phyloP scores from a whole-genome alignment of 2,329 filamentous ascomycete species.

The Tolypocladium paradoxum region DNA sequence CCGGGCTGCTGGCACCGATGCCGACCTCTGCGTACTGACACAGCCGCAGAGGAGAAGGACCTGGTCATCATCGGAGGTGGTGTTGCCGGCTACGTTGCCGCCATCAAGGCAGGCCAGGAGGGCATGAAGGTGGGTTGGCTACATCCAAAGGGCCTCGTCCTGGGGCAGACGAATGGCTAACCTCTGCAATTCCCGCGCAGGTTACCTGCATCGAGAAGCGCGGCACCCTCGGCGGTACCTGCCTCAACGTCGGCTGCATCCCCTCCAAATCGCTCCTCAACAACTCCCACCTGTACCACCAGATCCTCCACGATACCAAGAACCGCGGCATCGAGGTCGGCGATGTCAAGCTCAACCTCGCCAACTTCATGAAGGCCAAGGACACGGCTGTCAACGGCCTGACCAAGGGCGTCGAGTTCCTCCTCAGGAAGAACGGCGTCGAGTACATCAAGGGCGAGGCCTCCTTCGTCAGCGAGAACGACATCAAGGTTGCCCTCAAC shows the following conservation, averaged over 20 bases:
- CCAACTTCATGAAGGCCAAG: constrained; percentile 97
- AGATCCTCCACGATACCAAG: constrained; percentile 94
- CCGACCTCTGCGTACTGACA: constrained; percentile 24
- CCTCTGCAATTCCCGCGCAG: constrained; percentile 30
- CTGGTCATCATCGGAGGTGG: constrained; percentile 96
- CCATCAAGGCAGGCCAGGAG: constrained; percentile 97
- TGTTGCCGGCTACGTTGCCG: constrained; percentile 96
- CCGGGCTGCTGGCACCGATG: background rate
- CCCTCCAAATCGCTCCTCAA: constrained; percentile 98
- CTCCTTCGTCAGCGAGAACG: constrained; percentile 79
- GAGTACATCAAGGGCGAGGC: constrained; percentile 95
- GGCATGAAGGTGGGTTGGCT: constrained; percentile 66
- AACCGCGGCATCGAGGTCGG: constrained; percentile 94
- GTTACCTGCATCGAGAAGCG: constrained; percentile 98
- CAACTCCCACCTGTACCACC: constrained; percentile 98
- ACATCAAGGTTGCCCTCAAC: constrained; percentile 78
- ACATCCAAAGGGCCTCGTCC: background rate
- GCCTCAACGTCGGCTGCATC: constrained; percentile 98
- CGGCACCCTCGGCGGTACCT: constrained; percentile 87
- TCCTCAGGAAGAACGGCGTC: constrained; percentile 98
- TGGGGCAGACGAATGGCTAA: background rate
- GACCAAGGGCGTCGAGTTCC: constrained; percentile 95
- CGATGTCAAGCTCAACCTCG: constrained; percentile 92
- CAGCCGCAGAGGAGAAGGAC: constrained; percentile 72
- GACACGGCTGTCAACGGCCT: constrained; percentile 78